Conservation (phyloP, 495 filamentous ascomycete species). For the Hypoxylon crocopeplum region DNA sequence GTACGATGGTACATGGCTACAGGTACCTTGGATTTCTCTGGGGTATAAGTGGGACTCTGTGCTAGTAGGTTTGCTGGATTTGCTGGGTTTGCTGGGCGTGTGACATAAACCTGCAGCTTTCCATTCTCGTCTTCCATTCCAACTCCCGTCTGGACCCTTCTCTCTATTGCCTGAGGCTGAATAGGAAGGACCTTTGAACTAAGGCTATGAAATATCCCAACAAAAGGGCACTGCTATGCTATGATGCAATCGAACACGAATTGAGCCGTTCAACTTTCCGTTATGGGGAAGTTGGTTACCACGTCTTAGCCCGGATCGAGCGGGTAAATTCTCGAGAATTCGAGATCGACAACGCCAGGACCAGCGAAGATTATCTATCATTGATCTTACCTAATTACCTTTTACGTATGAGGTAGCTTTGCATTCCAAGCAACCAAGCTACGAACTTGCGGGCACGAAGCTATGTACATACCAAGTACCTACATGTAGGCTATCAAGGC, state of each 20-base stretch:
- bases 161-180: constrained; percentile 7
- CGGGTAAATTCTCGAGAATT: constrained; percentile 38
- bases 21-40: constrained; percentile 15
- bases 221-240: constrained; percentile 18
- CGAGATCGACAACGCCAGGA: constrained; percentile 29
- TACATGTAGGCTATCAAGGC: no score
- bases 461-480: no score
- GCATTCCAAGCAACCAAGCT: background rate
- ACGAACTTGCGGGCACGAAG: no score
- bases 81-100: no score
- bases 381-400: constrained; percentile 12
- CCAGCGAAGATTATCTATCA: background rate
- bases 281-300: constrained; percentile 14
- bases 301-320: constrained; percentile 11
- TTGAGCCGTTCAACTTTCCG: constrained; percentile 1
- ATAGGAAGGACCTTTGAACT: background rate
- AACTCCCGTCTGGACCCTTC: background rate
- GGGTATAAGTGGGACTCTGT: constrained; percentile 31
- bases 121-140: constrained; percentile 21
- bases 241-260: constrained; percentile 30
- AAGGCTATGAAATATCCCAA: constrained; percentile 4
- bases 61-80: constrained; percentile 18
- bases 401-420: background rate
- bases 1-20: background rate
- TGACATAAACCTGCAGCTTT: constrained; percentile 36